Base-by-base conservation (phyloP, 1,284 basidiomycete genomes). In the Fomitopsis schrenkii region DNA sequence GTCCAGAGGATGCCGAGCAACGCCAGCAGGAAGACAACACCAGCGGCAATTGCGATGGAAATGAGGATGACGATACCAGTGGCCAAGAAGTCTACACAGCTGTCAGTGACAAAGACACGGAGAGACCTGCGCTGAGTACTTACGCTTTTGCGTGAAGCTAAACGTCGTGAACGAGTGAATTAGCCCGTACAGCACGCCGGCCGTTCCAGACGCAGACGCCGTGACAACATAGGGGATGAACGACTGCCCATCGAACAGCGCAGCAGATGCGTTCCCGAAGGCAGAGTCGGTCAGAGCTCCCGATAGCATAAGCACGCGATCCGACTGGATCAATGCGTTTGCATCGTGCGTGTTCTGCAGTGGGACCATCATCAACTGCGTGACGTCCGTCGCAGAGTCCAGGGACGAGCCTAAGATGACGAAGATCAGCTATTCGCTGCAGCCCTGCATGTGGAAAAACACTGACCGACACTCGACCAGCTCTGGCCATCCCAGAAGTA, bases 41-140 rank as follows among this genome's bases (percentile, higher is more conserved):
- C 97, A 10, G 96, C 94, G 4, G 94, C 89, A 65, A 98, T 97
- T 35, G 96, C 97, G 67, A 99, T 98, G 5, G 95, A 97, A 67
- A 99, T 96, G 44, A 98, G 83, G 64, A 99, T 98, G 59, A 99
- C 94, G 42, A 98, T 83, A 2, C 96, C 97, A 28, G 88, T 87
- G 1, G 95, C 94, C 57, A 98, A 85, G 82, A 90, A 93, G 72
- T 87, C 94, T 94, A 65, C 41, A 58, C 22, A 35, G 19, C 36
- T 57, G 15, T 66, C n/a, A 65, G 57, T 57, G 52, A 56, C 52
- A 5, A 33, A 64, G 6, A 22, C 17, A 8, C 3, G 14, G n/a
- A 5, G 28, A 36, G 12, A 15, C 12, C 2, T 19, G n/a, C 35
- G 22, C 9, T 1, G 19, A 38, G 33, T 9, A 80, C 91, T 80